Percentiles rank a stretch among this genome's conserved stretches.
Evolutionary conservation across 768 basidiomycete genomes (phyloP).

Genomic region (Suillus placidus): DNA sequence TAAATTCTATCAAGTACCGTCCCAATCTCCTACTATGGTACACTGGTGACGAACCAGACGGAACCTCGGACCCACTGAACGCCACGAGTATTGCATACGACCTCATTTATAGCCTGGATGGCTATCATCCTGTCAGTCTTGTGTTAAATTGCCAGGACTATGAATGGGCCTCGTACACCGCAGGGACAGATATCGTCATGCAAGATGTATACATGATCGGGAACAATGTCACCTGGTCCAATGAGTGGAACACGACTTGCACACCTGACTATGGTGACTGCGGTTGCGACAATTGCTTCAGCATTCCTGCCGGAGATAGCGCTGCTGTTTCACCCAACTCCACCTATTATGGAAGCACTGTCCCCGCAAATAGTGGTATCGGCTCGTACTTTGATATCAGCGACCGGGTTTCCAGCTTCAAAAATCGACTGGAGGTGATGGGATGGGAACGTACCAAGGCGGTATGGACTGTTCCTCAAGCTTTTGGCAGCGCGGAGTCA

Average conservation of each 20-base stretch:
- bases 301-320: conserved; percentile 44
- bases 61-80: conserved; percentile 65
- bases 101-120: conserved; percentile 61
- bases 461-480: conserved; percentile 82
- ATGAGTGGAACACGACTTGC: conserved; percentile 62
- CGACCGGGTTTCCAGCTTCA: conserved; percentile 66
- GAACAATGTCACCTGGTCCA: conserved; percentile 68
- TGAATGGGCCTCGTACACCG: conserved; percentile 57
- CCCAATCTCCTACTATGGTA: conserved; percentile 75
- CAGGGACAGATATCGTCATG: conserved; percentile 71
- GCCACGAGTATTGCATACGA: conserved; percentile 53
- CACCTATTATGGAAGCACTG: conserved; percentile 20
- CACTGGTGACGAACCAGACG: conserved; percentile 76
- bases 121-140: conserved; percentile 68
- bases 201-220: conserved; percentile 56
- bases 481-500: conserved; percentile 56
- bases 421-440: conserved; percentile 56
- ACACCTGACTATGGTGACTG: conserved; percentile 71
- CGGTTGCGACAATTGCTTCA: conserved; percentile 67
- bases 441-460: conserved; percentile 72
- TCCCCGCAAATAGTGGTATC: conserved; percentile 34
- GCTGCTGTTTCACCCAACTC: conserved; percentile 30
- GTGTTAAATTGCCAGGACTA: conserved; percentile 72
- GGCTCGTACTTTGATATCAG: conserved; percentile 65
- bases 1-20: conserved; percentile 65